These are phyloP conservation scores for Fragaria vesca DNA, from an alignment of 306 rosid genomes.

Conservation along the genomic window DNA sequence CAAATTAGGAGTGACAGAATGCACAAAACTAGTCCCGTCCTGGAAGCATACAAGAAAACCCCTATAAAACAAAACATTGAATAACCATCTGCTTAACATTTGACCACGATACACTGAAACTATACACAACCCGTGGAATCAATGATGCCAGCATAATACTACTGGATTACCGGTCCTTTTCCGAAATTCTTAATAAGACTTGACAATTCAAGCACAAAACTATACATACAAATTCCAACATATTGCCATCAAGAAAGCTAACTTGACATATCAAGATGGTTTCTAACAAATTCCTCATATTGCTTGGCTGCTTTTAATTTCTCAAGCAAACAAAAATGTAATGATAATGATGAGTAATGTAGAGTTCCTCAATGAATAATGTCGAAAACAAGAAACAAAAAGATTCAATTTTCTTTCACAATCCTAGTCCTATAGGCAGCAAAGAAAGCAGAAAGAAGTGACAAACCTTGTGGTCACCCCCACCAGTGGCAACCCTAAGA, in stretches of 20 bases:
- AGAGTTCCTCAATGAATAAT: too few species aligned
- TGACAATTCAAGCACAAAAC: background rate
- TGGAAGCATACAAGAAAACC: background rate
- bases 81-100: background rate
- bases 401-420: background rate
- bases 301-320: too few species aligned
- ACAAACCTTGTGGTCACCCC: conserved; percentile 95
- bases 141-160: background rate
- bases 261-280: background rate
- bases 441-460: conserved; percentile 16
- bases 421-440: conserved; percentile 7
- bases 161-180: background rate
- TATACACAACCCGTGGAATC: background rate
- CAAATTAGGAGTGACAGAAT: too few species aligned
- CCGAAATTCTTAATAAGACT: background rate
- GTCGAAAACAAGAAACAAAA: background rate
- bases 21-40: background rate
- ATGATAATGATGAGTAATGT: too few species aligned
- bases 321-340: too few species aligned
- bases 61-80: background rate
- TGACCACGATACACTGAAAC: background rate
- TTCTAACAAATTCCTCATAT: background rate
- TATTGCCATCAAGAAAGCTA: background rate
- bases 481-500: conserved; percentile 88
- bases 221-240: background rate